Percentiles rank a stretch among this genome's conserved stretches.
phyloP scores from a whole-genome alignment of 306 rosid species.

The Prunus persica region DNA sequence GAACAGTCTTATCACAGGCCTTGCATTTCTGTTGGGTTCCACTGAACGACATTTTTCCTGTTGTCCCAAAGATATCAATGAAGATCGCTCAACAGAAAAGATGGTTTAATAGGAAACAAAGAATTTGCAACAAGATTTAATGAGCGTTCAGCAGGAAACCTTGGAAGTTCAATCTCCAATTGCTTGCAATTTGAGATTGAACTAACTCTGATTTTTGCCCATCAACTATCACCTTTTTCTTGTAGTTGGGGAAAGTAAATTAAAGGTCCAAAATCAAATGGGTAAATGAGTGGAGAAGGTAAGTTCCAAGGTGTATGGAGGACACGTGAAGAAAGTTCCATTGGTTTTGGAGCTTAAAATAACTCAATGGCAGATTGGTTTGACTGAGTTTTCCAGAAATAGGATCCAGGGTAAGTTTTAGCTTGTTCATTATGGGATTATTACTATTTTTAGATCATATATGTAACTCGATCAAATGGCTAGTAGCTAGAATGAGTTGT shows the following conservation, averaged over 20 bases:
- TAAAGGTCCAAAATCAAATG: constrained; percentile 24
- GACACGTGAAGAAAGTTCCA: constrained; percentile 24
- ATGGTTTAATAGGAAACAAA: not conserved
- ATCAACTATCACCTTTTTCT: constrained; percentile 13
- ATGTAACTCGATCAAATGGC: not conserved
- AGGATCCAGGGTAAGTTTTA: not conserved
- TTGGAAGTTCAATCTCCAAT: constrained; percentile 9
- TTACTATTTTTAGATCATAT: not conserved
- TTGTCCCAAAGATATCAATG: not conserved
- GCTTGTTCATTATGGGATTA: not conserved
- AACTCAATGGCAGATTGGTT: not conserved
- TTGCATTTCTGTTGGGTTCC: constrained; percentile 85
- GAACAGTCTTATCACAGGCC: constrained; percentile 70
- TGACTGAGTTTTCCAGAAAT: constrained; percentile 25
- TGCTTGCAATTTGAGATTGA: constrained; percentile 20
- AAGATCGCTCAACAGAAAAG: constrained; percentile 8
- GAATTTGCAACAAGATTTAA: constrained; percentile 3
- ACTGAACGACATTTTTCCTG: constrained; percentile 54
- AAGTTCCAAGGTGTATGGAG: constrained; percentile 3
- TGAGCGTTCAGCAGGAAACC: constrained; percentile 24
- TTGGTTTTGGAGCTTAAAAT: constrained; percentile 17
- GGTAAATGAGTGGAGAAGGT: constrained; percentile 34
- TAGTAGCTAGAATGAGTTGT: no score
- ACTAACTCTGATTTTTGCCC: constrained; percentile 17
- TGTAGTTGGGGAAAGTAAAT: constrained; percentile 28